These are phyloP conservation scores for Apiotrichum akiyoshidainum DNA, from an alignment of 1,284 basidiomycete genomes.

Conservation along the genomic window DNA sequence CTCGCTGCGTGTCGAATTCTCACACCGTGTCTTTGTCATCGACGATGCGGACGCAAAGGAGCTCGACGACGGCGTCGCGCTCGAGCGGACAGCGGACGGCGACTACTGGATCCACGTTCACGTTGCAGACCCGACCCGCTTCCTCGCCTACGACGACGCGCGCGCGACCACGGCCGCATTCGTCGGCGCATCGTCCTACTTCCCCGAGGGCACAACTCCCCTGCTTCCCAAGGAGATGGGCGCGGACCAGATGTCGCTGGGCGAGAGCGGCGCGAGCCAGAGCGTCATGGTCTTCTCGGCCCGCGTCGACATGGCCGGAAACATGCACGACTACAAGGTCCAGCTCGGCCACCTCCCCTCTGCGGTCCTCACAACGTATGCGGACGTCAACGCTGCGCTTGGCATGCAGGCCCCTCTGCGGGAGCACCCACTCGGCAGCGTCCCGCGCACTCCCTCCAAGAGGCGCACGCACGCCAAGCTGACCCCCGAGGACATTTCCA, in stretches of 20 bases:
- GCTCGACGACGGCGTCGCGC: constrained; percentile 88
- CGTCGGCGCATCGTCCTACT: constrained; percentile 60
- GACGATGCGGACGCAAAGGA: constrained; percentile 80
- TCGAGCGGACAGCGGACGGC: constrained; percentile 63
- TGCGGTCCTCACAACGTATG: constrained; percentile 66
- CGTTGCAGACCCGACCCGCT: constrained; percentile 85
- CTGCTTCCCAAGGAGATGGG: constrained; percentile 61
- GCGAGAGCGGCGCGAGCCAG: constrained; percentile 47
- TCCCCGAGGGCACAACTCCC: constrained; percentile 63
- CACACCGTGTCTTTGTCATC: constrained; percentile 80
- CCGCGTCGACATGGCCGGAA: constrained; percentile 63
- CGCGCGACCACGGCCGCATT: constrained; percentile 60
- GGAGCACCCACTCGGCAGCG: constrained; percentile 33
- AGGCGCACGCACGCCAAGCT: background rate
- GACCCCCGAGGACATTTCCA: constrained; percentile 31
- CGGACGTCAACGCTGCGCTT: constrained; percentile 62
- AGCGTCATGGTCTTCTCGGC: constrained; percentile 78
- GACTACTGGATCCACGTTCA: constrained; percentile 84
- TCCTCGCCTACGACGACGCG: constrained; percentile 67
- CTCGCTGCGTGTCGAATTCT: constrained; percentile 67
- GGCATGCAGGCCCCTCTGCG: constrained; percentile 35
- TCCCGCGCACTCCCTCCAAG: background rate
- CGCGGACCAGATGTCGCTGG: constrained; percentile 60
- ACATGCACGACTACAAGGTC: constrained; percentile 68
- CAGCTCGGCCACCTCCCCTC: constrained; percentile 70